Conservation (phyloP, 306 rosid genomes). For the Dalbergia oliveri region DNA sequence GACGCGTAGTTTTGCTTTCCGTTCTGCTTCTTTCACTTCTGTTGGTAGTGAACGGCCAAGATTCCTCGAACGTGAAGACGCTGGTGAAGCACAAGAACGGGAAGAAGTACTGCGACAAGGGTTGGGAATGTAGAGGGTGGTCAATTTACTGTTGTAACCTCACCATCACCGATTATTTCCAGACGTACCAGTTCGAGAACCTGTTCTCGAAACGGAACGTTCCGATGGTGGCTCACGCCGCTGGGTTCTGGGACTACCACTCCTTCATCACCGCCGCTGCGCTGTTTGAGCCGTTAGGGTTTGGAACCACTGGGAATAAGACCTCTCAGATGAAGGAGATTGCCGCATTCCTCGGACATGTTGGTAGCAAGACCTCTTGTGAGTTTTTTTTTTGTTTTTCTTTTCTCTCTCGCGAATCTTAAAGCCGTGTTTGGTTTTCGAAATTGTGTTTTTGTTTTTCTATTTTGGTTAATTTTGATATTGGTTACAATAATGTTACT, state of each 20-base stretch:
- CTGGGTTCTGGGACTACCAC: slow-evolving; percentile 86
- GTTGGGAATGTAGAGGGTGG: slow-evolving; percentile 86
- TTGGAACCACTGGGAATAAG: slow-evolving; percentile 90
- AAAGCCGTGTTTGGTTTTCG: no score
- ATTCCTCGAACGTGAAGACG: slow-evolving; percentile 35
- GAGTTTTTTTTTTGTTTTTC: slow-evolving; percentile 22
- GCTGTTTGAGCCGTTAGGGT: slow-evolving; percentile 74
- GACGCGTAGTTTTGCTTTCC: slow-evolving; percentile 18
- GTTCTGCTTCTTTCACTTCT: neutral
- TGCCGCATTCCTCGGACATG: slow-evolving; percentile 91
- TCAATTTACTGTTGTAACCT: slow-evolving; percentile 80
- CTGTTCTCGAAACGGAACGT: slow-evolving; percentile 77
- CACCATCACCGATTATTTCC: slow-evolving; percentile 75
- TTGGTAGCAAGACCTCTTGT: slow-evolving; percentile 90
- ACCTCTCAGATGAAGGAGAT: slow-evolving; percentile 81
- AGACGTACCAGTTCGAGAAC: slow-evolving; percentile 87
- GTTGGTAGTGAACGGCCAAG: slow-evolving; percentile 44
- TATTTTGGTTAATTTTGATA: no score
- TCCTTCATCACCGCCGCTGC: slow-evolving; percentile 81
- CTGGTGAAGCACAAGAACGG: slow-evolving; percentile 70
- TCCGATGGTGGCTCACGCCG: slow-evolving; percentile 81
- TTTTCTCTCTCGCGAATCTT: neutral
- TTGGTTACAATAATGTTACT: no score
- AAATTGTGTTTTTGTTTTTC: no score
- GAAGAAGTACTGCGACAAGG: slow-evolving; percentile 73